Conservation (phyloP, 139 green algal genomes). For the Limnomonas spitsbergensis region DNA sequence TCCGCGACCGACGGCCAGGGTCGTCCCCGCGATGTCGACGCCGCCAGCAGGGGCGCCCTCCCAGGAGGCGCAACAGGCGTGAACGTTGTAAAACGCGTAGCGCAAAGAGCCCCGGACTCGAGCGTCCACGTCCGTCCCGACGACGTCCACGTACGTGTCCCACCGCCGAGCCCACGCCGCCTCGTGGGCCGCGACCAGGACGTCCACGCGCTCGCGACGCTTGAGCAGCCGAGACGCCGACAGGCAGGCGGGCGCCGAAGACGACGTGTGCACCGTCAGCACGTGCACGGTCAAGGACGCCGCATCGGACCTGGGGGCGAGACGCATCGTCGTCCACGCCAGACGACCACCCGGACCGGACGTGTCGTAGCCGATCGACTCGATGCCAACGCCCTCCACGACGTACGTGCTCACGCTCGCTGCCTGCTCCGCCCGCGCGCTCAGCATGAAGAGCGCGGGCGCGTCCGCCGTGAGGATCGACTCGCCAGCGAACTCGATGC, state of each 20-base stretch:
- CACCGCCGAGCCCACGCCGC: background rate
- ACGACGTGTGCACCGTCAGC: background rate
- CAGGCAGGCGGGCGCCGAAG: no score
- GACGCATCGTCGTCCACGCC: background rate
- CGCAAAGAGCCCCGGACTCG: background rate
- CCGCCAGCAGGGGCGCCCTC: background rate
- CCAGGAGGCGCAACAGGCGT: background rate
- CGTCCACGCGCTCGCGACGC: background rate
- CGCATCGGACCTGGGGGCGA: no score
- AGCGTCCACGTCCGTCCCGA: background rate
- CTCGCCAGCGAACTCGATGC: background rate
- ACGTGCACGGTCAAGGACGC: background rate
- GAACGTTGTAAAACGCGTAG: background rate
- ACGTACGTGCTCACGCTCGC: background rate
- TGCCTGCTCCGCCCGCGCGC: background rate
- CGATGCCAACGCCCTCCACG: background rate
- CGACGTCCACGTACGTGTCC: background rate
- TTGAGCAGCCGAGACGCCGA: background rate
- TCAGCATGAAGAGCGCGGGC: background rate
- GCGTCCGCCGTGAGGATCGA: no score
- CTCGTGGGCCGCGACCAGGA: background rate
- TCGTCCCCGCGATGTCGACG: background rate
- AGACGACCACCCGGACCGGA: no score
- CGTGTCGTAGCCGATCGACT: background rate
- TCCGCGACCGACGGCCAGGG: no score